Conservation (phyloP, 2,329 filamentous ascomycete species). For the Metarhizium album region DNA sequence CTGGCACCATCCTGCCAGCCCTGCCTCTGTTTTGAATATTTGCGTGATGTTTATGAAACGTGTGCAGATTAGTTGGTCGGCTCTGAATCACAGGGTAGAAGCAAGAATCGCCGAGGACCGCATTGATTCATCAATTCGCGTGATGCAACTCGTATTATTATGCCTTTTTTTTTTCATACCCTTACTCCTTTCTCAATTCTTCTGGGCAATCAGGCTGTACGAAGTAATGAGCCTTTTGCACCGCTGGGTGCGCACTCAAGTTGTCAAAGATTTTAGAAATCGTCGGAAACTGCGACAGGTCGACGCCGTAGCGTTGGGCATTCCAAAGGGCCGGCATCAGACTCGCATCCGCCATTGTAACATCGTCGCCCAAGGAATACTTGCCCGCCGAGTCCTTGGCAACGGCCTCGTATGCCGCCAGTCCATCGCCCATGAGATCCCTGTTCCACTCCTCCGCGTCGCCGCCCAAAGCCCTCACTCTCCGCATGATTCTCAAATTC, state of each 20-base stretch:
- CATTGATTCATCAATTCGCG: too few relatives aligned
- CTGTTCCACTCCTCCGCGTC: slow-evolving; percentile 38
- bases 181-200: slow-evolving; percentile 14
- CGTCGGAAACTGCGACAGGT: slow-evolving; percentile 36
- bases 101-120: too few relatives aligned
- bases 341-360: slow-evolving; percentile 49
- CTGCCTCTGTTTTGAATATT: slow-evolving; percentile 18
- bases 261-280: slow-evolving; percentile 33
- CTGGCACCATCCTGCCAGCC: slow-evolving; percentile 42
- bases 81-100: too few relatives aligned
- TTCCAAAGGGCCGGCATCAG: slow-evolving; percentile 48
- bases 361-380: slow-evolving; percentile 43
- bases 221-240: slow-evolving; percentile 42
- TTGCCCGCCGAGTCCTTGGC: slow-evolving; percentile 27
- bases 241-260: slow-evolving; percentile 36
- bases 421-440: slow-evolving; percentile 38
- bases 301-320: slow-evolving; percentile 42
- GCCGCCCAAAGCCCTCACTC: slow-evolving; percentile 32
- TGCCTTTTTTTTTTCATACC: too few relatives aligned
- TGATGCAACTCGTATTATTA: too few relatives aligned
- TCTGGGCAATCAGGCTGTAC: slow-evolving; percentile 38
- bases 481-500: slow-evolving; percentile 42
- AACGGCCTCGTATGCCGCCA: slow-evolving; percentile 45
- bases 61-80: too few relatives aligned
- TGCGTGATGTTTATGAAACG: not conserved